Evolutionary conservation across 805 yeast genomes (phyloP).

Genomic region (Danielozyma ontarioensis): DNA sequence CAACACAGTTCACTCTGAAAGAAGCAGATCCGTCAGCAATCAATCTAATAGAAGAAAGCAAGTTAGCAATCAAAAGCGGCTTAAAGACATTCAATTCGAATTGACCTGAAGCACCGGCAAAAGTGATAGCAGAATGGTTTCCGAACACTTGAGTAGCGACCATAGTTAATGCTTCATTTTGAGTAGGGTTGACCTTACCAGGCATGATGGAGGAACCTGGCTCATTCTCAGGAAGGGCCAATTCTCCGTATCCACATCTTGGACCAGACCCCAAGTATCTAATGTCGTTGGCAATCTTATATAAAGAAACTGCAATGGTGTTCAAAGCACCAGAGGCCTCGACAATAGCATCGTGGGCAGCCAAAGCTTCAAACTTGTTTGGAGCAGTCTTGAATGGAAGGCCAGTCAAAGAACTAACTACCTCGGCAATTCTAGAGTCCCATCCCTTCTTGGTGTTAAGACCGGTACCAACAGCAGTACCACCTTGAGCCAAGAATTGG

Average conservation of each 20-base stretch:
- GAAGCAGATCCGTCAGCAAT: constrained; percentile 86
- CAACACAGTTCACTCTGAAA: constrained; percentile 92
- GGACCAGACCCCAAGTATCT: constrained; percentile 99
- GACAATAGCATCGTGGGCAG: constrained; percentile 97
- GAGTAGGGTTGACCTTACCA: constrained; percentile 99
- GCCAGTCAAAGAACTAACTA: constrained; percentile 83
- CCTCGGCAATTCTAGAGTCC: constrained; percentile 79
- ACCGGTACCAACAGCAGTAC: constrained; percentile 99
- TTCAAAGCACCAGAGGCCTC: constrained; percentile 97
- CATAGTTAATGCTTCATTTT: constrained; percentile 98
- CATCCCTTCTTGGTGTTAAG: constrained; percentile 90
- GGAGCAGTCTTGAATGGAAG: constrained; percentile 91
- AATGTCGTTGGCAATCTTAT: constrained; percentile 96
- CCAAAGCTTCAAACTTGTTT: constrained; percentile 97
- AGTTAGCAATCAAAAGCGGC: constrained; percentile 90
- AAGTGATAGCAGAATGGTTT: constrained; percentile 90
- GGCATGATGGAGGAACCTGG: constrained; percentile 99
- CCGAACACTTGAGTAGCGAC: constrained; percentile 97
- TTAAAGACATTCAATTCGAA: constrained; percentile 97
- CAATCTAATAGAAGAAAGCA: constrained; percentile 81
- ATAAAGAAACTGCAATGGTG: constrained; percentile 89
- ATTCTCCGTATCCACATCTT: constrained; percentile 98
- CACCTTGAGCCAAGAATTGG: constrained; percentile 92
- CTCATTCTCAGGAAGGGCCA: constrained; percentile 93
- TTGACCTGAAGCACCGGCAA: constrained; percentile 98